Percentiles rank a stretch among this genome's conserved stretches.
Conservation (phyloP, 2,329 filamentous ascomycete species). For the Sordariomycetes sp. region DNA sequence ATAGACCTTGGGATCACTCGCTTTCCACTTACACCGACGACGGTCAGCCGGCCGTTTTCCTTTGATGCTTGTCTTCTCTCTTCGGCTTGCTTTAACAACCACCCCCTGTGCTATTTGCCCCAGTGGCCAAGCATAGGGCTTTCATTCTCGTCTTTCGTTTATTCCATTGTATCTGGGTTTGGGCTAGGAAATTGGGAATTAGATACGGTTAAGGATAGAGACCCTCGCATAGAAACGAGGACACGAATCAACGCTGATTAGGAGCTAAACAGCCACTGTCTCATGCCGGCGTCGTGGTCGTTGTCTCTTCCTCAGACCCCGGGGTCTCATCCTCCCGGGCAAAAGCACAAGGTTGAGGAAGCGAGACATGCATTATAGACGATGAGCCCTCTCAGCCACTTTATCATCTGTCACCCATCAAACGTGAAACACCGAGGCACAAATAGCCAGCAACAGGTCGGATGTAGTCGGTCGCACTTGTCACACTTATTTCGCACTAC, state of each 20-base stretch:
- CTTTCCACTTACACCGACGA: not conserved
- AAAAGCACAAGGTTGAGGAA: too few relatives aligned
- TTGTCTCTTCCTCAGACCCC: too few relatives aligned
- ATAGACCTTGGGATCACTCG: not conserved
- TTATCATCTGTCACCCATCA: too few relatives aligned
- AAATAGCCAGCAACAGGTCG: not conserved
- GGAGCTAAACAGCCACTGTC: too few relatives aligned
- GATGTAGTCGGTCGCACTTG: not conserved
- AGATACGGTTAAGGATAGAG: not conserved
- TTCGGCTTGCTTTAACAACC: conserved; percentile 1
- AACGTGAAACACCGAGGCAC: too few relatives aligned
- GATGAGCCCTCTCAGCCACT: too few relatives aligned
- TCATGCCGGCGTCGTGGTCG: too few relatives aligned
- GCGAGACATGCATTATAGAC: too few relatives aligned
- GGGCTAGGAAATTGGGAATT: not conserved
- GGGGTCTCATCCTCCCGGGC: too few relatives aligned
- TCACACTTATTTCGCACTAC: not conserved
- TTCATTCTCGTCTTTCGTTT: not conserved
- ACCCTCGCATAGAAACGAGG: not conserved
- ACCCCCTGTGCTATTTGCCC: not conserved
- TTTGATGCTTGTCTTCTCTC: not conserved
- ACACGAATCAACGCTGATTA: not conserved
- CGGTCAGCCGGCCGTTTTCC: not conserved
- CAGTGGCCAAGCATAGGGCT: not conserved
- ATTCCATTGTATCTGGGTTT: not conserved